These are phyloP conservation scores for Pleurotus eryngii DNA, from an alignment of 768 basidiomycete genomes.

Conservation along the genomic window DNA sequence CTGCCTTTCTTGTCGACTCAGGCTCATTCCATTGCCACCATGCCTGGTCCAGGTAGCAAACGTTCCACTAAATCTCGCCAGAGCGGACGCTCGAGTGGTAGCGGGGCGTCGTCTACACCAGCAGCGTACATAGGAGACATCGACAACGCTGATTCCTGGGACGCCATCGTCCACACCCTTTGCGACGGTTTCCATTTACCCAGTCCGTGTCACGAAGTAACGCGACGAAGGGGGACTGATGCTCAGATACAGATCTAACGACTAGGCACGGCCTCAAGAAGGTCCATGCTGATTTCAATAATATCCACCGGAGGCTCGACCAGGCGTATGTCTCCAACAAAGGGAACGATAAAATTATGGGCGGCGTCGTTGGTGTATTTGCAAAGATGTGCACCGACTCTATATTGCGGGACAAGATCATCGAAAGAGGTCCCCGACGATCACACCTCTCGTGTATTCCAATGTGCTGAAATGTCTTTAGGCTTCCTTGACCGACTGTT, in stretches of 20 bases:
- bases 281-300: conserved; percentile 55
- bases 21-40: conserved; percentile 5
- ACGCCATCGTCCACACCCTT: conserved; percentile 39
- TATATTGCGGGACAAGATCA: conserved; percentile 55
- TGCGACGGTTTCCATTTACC: conserved; percentile 53
- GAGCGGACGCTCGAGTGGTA: background rate
- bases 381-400: conserved; percentile 63
- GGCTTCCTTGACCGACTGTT: conserved; percentile 57
- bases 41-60: conserved; percentile 27
- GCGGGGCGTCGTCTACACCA: conserved; percentile 2
- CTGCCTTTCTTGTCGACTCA: background rate
- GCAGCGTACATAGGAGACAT: conserved; percentile 39
- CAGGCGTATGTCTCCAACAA: conserved; percentile 40
- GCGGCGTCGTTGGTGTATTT: conserved; percentile 59
- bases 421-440: conserved; percentile 43
- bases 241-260: conserved; percentile 41
- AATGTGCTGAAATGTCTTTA: conserved; percentile 15
- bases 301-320: conserved; percentile 47
- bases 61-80: conserved; percentile 16
- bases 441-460: too few species aligned
- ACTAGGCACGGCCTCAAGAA: conserved; percentile 60
- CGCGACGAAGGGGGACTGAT: background rate
- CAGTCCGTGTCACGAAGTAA: conserved; percentile 31
- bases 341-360: conserved; percentile 45
- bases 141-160: conserved; percentile 48